Evolutionary conservation across 2,329 filamentous ascomycete genomes (phyloP).

Genomic region (Microcyclospora tardicrescens): DNA sequence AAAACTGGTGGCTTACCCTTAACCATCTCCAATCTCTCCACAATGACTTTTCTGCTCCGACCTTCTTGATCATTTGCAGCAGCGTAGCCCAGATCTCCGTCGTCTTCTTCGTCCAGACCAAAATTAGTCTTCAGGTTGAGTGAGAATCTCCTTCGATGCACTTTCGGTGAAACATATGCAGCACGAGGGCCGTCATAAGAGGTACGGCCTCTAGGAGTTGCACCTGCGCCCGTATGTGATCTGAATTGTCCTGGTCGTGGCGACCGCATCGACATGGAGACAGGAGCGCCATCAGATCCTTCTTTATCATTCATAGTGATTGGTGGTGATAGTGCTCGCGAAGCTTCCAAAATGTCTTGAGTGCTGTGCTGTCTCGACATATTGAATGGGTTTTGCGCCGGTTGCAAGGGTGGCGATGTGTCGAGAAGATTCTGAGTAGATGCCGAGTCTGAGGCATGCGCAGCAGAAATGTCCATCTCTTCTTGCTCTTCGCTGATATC

Average conservation of each 20-base stretch:
- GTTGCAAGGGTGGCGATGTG: conserved; percentile 9
- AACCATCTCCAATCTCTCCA: conserved; percentile 88
- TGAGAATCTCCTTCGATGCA: conserved; percentile 32
- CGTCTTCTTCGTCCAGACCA: conserved; percentile 58
- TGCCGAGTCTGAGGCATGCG: conserved; percentile 49
- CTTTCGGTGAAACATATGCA: conserved; percentile 18
- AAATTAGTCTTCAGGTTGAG: conserved; percentile 25
- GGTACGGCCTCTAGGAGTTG: conserved; percentile 1
- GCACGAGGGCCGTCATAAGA: conserved; percentile 13
- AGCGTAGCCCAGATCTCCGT: conserved; percentile 88
- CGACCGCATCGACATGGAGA: conserved; percentile 1
- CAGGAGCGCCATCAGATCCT: background rate
- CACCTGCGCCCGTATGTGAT: conserved; percentile 17
- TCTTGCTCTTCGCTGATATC: conserved; percentile 46
- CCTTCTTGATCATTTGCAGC: conserved; percentile 90
- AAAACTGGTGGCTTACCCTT: conserved; percentile 94
- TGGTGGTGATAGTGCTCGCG: background rate
- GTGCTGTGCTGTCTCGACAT: conserved; percentile 33
- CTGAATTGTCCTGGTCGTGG: conserved; percentile 12
- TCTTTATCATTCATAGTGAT: background rate
- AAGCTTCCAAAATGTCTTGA: conserved; percentile 20
- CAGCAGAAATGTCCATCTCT: conserved; percentile 81
- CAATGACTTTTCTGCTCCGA: conserved; percentile 84
- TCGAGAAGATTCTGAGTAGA: conserved; percentile 47
- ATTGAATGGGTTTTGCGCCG: conserved; percentile 35